A percentile compares a stretch with the other conserved stretches of the same genome.
phyloP scores from a whole-genome alignment of 805 yeast species.

The Candida insectalens region DNA sequence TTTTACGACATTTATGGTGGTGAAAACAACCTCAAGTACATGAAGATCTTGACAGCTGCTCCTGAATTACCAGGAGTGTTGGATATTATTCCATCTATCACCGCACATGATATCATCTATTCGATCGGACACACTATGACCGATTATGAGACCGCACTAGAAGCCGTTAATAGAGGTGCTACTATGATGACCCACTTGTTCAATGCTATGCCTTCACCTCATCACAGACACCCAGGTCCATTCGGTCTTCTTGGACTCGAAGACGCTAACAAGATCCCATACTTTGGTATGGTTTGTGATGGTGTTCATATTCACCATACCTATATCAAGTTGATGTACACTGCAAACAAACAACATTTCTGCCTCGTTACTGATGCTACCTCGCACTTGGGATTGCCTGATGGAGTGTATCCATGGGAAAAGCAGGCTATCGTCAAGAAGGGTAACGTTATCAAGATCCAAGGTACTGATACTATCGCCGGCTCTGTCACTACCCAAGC shows the following conservation, averaged over 20 bases:
- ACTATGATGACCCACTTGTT: slow-evolving; percentile 52
- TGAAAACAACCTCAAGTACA: slow-evolving; percentile 17
- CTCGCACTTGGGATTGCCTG: slow-evolving; percentile 45
- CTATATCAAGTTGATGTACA: slow-evolving; percentile 39
- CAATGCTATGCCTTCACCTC: slow-evolving; percentile 54
- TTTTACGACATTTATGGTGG: slow-evolving; percentile 31
- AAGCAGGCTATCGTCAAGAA: slow-evolving; percentile 36
- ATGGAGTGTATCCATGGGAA: slow-evolving; percentile 46
- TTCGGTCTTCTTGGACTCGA: slow-evolving; percentile 30
- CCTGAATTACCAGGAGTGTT: slow-evolving; percentile 40
- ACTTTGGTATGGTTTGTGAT: slow-evolving; percentile 46
- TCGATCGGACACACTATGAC: slow-evolving; percentile 42
- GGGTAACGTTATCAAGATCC: slow-evolving; percentile 35
- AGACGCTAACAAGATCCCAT: slow-evolving; percentile 27
- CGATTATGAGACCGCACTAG: slow-evolving; percentile 20
- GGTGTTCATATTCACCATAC: slow-evolving; percentile 53
- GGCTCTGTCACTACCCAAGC: slow-evolving; percentile 52
- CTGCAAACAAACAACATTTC: slow-evolving; percentile 41
- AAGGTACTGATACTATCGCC: slow-evolving; percentile 50
- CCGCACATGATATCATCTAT: slow-evolving; percentile 22
- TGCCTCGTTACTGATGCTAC: slow-evolving; percentile 52
- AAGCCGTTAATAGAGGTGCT: slow-evolving; percentile 43
- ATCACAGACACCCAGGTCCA: slow-evolving; percentile 49
- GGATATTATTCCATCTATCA: slow-evolving; percentile 28
- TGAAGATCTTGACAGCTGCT: slow-evolving; percentile 38